Evolutionary conservation across 441 rosid species (phyloP), one percentile per base, ranked within the genome.

Genomic region (Populus hybrid): DNA sequence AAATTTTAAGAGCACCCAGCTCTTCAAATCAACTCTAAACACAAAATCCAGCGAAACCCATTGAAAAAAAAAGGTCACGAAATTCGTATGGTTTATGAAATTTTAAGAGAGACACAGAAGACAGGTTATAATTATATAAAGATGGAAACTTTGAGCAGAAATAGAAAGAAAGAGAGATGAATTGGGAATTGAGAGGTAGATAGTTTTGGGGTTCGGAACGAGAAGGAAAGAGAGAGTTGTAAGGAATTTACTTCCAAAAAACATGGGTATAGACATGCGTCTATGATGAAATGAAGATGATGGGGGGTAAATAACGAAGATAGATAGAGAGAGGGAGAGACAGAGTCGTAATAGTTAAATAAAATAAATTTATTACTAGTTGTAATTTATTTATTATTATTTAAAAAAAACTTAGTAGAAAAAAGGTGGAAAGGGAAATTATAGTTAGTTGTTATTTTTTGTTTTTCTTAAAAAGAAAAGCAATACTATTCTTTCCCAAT

Each of bases 1-100:
- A 26, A n/a, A 1, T 70, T 61, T 11, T 30, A 20, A 26, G 57
- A 36, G 64, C 64, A 69, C 38, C 57, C 66, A 76, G 38, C 4
- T 50, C 64, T 63, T 21, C 18, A 32, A 68, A 67, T 61, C 65
- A 61, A 61, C 65, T 61, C 65, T n/a, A 36, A 57, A 72, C 14
- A 10, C 10, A 72, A 66, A 71, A 30, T 9, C 10, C 59, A 70
- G 54, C 72, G 42, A 42, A 79, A 24, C 69, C 67, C 77, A 46
- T 63, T 63, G 16, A 3, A 63, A 63, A 63, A 57, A 9, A 9
- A 10, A 21, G 23, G 63, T 63, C 28, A 63, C 7, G 23, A 63
- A 21, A 21, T 63, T 10, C 10, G 28, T 63, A 11, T 63, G 66
- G 28, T 63, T 4, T 63, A 10, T 63, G 66, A 24, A 21, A 63